Evolutionary conservation across 169 alveolate species (phyloP).

Genomic region (Eimeria necatrix): DNA sequence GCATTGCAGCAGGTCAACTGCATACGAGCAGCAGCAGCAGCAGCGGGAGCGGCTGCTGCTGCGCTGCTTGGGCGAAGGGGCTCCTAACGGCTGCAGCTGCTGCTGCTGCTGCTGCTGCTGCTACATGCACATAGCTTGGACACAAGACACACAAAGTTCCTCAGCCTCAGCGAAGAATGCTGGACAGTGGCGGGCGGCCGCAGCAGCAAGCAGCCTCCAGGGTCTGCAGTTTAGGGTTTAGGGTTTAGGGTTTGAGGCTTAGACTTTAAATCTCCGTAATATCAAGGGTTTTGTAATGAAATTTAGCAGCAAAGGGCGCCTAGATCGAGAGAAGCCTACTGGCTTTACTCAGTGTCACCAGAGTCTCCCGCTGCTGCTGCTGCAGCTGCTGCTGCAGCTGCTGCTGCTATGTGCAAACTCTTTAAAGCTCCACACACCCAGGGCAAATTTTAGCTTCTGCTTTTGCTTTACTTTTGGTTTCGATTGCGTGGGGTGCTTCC

Average conservation of each 20-base stretch:
- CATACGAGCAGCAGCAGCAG: not conserved
- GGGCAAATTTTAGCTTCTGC: not conserved
- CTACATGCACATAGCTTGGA: not conserved
- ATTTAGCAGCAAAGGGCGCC: too few relatives aligned
- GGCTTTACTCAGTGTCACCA: not conserved
- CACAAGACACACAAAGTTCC: too few relatives aligned
- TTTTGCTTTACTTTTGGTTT: not conserved
- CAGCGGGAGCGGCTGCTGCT: conserved; percentile 25
- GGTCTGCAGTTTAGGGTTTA: not conserved
- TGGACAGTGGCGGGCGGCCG: not conserved
- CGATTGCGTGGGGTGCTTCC: not conserved
- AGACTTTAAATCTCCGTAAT: not conserved
- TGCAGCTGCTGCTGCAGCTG: conserved; percentile 31
- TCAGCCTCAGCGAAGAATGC: not conserved
- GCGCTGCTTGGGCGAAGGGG: not conserved
- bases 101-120: not conserved
- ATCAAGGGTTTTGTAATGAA: not conserved
- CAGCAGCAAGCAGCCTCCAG: not conserved
- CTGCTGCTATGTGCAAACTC: not conserved
- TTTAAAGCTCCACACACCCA: not conserved
- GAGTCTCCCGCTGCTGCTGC: conserved; percentile 19
- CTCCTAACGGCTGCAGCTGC: conserved; percentile 10
- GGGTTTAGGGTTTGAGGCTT: conserved; percentile 2
- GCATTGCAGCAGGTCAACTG: too few relatives aligned
- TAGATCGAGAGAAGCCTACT: not conserved